Base-by-base conservation (phyloP, 139 green algal species). In the Picochlorum sp. region DNA sequence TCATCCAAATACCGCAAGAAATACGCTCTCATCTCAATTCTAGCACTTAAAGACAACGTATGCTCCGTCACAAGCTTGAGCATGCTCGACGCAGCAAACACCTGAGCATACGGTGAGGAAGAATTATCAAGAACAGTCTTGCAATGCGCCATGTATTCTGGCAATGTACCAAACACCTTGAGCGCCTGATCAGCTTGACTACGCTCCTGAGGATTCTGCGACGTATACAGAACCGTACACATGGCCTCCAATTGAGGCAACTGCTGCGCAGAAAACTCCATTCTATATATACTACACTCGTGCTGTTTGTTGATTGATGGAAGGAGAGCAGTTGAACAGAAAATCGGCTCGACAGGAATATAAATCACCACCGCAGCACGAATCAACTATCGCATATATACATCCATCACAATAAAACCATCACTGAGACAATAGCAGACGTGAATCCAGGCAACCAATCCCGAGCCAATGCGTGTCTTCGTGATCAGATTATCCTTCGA, bases 11-110 rank as follows among this genome's bases (percentile, higher is more conserved):
- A 95, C 2, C 57, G n/a, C 34, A 95, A 51, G 62, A 96, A 93
- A 75, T 95, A 95, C 23, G 75, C 70, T 31, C 87, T 82, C 85
- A 95, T 95, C 44, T 95, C 89, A 16, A 84, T 67, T 14, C 82
- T 80, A 1, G 90, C 71, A 10, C 26, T 23, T 0, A 45, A 15
- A 24, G 67, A 84, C 9, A 97, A 68, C 0, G 73, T 76, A 59
- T 95, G 81, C 51, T 98, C 93, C 13, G 89, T 96, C 7, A 96
- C 77, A 34, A 97, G 70, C 67, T 93, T 95, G 10, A 97, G 77
- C 30, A 98, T 72, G 61, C 76, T 91, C 21, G 83, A 87, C 10
- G 83, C 77, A 3, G 92, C 92, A 57, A 99, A 73, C 20, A 95
- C 70, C 67, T 98, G 92, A 4, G 94, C 94, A 77, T 98, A 99